Percentiles rank a stretch among this genome's conserved stretches.
These are phyloP conservation scores for Phialocephala sp. DNA, from an alignment of 2,329 filamentous ascomycete genomes.

Conservation along the genomic window DNA sequence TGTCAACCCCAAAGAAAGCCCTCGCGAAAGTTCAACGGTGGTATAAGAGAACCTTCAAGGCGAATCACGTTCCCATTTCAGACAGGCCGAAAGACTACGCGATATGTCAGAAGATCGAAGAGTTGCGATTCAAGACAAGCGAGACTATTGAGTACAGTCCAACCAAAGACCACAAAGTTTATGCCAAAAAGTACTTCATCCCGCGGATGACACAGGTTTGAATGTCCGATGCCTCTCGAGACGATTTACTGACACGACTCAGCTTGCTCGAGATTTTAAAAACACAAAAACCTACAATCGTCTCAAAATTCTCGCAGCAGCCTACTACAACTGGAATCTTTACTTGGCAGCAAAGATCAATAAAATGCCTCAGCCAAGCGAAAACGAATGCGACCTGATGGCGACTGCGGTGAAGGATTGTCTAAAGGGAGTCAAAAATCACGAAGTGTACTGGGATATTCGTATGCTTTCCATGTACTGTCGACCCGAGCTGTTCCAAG, in stretches of 20 bases:
- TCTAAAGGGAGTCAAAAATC: neutral
- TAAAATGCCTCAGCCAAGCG: neutral
- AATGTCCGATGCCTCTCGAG: too few relatives aligned
- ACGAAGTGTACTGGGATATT: conserved; percentile 1
- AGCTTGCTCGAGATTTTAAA: neutral
- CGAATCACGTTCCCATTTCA: too few relatives aligned
- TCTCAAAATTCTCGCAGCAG: neutral
- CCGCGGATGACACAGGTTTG: neutral
- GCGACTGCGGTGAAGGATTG: neutral
- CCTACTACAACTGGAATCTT: neutral
- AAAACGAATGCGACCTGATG: neutral
- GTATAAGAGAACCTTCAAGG: too few relatives aligned
- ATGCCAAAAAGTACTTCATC: neutral
- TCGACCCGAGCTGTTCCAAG: neutral
- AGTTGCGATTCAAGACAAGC: too few relatives aligned
- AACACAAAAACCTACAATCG: neutral
- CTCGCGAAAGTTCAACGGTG: too few relatives aligned
- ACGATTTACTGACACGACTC: too few relatives aligned
- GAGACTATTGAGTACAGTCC: neutral
- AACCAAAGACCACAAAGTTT: neutral
- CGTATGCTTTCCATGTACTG: neutral
- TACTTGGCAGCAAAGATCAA: neutral
- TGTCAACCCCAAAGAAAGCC: too few relatives aligned
- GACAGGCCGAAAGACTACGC: too few relatives aligned
- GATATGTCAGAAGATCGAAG: too few relatives aligned